A percentile compares a stretch with the other conserved stretches of the same genome.
phyloP scores from a whole-genome alignment of 2,329 filamentous ascomycete species.

The Claviceps sorghi region DNA sequence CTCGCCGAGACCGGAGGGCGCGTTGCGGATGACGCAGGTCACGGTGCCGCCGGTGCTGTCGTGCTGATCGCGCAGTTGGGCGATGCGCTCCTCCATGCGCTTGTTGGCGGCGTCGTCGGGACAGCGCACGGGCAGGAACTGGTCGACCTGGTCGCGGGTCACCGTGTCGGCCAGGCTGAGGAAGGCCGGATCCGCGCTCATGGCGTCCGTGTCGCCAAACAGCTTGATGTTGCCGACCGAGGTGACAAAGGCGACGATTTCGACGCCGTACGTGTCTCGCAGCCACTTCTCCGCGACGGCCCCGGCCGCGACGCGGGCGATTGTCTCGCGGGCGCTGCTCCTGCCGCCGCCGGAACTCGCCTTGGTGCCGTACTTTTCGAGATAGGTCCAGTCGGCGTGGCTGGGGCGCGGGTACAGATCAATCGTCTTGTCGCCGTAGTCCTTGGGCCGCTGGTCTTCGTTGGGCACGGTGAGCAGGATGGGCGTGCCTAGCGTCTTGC shows the following conservation, averaged over 20 bases:
- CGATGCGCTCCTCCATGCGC: slow-evolving; percentile 68
- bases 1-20: slow-evolving; percentile 76
- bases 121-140: slow-evolving; percentile 74
- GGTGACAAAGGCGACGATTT: slow-evolving; percentile 82
- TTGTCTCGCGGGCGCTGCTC: slow-evolving; percentile 87
- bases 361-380: slow-evolving; percentile 94
- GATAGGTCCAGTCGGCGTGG: slow-evolving; percentile 93
- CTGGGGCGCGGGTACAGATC: slow-evolving; percentile 80
- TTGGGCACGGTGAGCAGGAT: slow-evolving; percentile 80
- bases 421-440: slow-evolving; percentile 84
- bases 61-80: slow-evolving; percentile 57
- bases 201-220: slow-evolving; percentile 18
- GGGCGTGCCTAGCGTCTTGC: slow-evolving; percentile 78
- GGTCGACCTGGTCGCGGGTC: slow-evolving; percentile 63
- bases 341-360: slow-evolving; percentile 80
- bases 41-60: slow-evolving; percentile 94
- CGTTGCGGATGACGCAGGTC: slow-evolving; percentile 81
- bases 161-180: slow-evolving; percentile 58
- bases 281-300: slow-evolving; percentile 92
- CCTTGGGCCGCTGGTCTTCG: slow-evolving; percentile 81
- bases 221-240: slow-evolving; percentile 52
- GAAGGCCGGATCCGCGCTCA: slow-evolving; percentile 69
- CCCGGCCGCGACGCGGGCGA: slow-evolving; percentile 80
- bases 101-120: slow-evolving; percentile 50
- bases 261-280: slow-evolving; percentile 61